Percentiles rank a stretch among this genome's conserved stretches.
Evolutionary conservation across 345 rosid species (phyloP).

Genomic region (Angophora floribunda): DNA sequence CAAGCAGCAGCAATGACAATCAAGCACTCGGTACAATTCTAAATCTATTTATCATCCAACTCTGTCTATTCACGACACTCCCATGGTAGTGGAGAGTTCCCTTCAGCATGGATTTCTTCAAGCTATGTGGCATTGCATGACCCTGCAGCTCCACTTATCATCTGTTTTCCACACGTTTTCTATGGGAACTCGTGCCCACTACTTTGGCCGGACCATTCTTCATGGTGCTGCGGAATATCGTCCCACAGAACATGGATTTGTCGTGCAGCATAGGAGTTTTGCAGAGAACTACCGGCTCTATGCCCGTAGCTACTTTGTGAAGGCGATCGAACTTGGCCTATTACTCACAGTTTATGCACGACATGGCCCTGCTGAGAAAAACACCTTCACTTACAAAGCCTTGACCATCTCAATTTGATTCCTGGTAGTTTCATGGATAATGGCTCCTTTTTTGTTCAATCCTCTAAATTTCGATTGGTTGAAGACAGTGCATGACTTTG

Average conservation of each 20-base stretch:
- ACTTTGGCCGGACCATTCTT: constrained; percentile 21
- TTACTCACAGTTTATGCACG: neutral
- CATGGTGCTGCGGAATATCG: constrained; percentile 27
- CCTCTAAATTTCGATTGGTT: neutral
- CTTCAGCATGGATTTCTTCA: constrained; percentile 25
- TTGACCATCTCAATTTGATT: neutral
- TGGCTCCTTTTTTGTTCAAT: neutral
- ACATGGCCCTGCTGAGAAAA: neutral
- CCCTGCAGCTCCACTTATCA: constrained; percentile 30
- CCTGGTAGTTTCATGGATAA: neutral
- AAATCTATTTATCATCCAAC: neutral
- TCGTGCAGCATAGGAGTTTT: constrained; percentile 23
- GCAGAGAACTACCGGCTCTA: constrained; percentile 26
- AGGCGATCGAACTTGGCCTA: constrained; percentile 12
- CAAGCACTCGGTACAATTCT: neutral
- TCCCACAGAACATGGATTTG: constrained; percentile 24
- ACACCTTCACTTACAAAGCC: neutral
- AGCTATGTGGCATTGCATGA: constrained; percentile 26
- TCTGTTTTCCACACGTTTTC: constrained; percentile 32
- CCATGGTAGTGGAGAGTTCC: constrained; percentile 32
- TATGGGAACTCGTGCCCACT: constrained; percentile 33
- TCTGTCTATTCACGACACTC: constrained; percentile 22
- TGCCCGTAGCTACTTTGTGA: constrained; percentile 27
- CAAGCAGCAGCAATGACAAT: neutral
- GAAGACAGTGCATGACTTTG: neutral